These are phyloP conservation scores for Pachyrhizus erosus DNA, from an alignment of 306 rosid species.

Conservation along the genomic window DNA sequence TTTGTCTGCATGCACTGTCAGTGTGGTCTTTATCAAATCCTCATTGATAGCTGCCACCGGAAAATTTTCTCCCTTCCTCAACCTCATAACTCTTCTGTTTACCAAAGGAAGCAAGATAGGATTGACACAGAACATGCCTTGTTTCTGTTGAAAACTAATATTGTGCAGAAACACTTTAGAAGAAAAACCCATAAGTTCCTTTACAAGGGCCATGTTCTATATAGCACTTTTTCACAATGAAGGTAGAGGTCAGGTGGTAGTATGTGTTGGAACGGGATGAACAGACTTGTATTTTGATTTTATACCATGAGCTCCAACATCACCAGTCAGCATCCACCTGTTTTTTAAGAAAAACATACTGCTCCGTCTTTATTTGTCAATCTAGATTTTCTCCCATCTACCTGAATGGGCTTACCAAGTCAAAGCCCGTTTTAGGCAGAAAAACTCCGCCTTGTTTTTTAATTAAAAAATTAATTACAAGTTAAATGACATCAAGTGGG, in stretches of 20 bases:
- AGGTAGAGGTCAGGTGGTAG: background rate
- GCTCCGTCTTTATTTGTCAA: background rate
- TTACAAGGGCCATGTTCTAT: constrained; percentile 60
- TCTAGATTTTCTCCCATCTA: background rate
- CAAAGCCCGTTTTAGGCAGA: background rate
- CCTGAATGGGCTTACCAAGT: background rate
- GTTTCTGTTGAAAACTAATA: constrained; percentile 23
- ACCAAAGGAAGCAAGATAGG: constrained; percentile 50
- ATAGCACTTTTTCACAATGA: background rate
- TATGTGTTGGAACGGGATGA: background rate
- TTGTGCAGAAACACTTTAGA: constrained; percentile 46
- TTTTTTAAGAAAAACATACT: background rate
- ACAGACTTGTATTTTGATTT: background rate
- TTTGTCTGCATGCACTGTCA: constrained; percentile 52
- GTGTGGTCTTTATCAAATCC: constrained; percentile 57
- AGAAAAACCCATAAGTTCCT: constrained; percentile 61
- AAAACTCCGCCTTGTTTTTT: too few species aligned
- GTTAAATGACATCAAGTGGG: too few species aligned
- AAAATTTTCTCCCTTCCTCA: constrained; percentile 51
- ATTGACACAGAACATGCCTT: constrained; percentile 30
- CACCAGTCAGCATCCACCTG: background rate
- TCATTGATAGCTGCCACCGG: constrained; percentile 78
- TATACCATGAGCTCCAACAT: background rate
- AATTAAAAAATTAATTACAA: too few species aligned
- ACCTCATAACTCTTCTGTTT: constrained; percentile 42